A percentile compares a stretch with the other conserved stretches of the same genome.
phyloP scores from a whole-genome alignment of 441 rosid species.

The Adansonia grandidieri region DNA sequence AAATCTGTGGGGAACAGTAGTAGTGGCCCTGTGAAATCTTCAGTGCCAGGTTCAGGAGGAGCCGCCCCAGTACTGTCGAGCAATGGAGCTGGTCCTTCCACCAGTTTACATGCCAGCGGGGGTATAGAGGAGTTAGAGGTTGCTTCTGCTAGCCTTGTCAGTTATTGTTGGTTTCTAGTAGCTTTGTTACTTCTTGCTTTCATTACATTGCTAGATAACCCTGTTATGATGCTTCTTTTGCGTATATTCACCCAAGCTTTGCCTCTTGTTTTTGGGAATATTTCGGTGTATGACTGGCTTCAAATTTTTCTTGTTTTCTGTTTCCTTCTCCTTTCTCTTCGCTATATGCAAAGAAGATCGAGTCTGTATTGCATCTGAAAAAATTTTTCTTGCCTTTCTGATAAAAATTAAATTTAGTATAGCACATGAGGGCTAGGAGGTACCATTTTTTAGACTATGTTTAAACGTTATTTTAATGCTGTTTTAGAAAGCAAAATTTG shows the following conservation, averaged over 20 bases:
- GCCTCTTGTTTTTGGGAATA: not conserved
- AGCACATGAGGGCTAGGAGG: no score
- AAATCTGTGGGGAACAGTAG: slow-evolving; percentile 34
- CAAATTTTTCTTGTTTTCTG: not conserved
- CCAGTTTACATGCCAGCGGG: slow-evolving; percentile 38
- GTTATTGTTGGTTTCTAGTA: slow-evolving; percentile 7
- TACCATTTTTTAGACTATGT: not conserved
- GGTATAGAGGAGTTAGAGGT: slow-evolving; percentile 92
- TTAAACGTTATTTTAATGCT: not conserved
- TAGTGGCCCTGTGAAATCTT: slow-evolving; percentile 36
- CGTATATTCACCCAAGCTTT: not conserved
- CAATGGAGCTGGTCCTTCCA: slow-evolving; percentile 43
- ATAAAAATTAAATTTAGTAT: slow-evolving; percentile 4
- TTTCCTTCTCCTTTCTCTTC: not conserved
- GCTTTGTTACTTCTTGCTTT: slow-evolving; percentile 13
- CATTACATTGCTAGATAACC: not conserved
- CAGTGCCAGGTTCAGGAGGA: slow-evolving; percentile 30
- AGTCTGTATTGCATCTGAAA: not conserved
- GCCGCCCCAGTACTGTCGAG: slow-evolving; percentile 33
- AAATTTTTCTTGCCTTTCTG: not conserved
- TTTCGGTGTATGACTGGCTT: not conserved
- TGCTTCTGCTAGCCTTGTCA: slow-evolving; percentile 25
- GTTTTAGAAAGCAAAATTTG: not conserved
- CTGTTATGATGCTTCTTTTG: not conserved
- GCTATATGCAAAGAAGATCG: not conserved